These are phyloP conservation scores for Excoecaria agallocha DNA, from an alignment of 345 rosid species.

Conservation along the genomic window DNA sequence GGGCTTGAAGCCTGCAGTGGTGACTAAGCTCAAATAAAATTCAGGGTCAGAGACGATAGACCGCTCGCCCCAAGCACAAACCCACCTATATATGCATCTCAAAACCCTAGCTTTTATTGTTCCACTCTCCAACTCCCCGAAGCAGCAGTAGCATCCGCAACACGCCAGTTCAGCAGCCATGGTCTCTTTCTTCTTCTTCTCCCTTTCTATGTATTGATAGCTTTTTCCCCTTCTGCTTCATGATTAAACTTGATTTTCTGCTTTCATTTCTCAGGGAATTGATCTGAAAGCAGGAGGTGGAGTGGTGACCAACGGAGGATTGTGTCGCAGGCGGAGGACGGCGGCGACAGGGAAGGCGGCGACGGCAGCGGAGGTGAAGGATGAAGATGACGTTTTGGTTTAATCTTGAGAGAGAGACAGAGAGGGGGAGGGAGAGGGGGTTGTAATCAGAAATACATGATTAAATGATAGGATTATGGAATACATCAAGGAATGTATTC, in stretches of 20 bases:
- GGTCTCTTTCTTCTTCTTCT: conserved; percentile 34
- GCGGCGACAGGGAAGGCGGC: no score
- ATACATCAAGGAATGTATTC: no score
- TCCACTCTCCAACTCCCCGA: background rate
- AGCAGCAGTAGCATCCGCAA: conserved; percentile 7
- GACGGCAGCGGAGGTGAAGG: no score
- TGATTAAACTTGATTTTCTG: background rate
- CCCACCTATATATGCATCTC: conserved; percentile 15
- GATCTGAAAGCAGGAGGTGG: conserved; percentile 93
- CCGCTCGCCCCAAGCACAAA: background rate
- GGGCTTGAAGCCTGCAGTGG: background rate
- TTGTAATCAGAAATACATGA: no score
- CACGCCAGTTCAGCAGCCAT: conserved; percentile 21
- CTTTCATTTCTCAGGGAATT: conserved; percentile 58
- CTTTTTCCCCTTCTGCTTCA: no score
- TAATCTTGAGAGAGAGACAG: no score
- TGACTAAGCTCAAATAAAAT: background rate
- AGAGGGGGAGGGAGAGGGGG: no score
- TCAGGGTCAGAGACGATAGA: background rate
- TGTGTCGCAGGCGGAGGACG: no score
- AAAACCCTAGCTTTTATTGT: conserved; percentile 46
- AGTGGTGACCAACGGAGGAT: no score
- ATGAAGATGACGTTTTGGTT: no score
- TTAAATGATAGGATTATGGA: no score
- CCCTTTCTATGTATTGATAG: background rate